Conservation (phyloP, 176 grass and related monocot species). For the Typha latifolia region DNA sequence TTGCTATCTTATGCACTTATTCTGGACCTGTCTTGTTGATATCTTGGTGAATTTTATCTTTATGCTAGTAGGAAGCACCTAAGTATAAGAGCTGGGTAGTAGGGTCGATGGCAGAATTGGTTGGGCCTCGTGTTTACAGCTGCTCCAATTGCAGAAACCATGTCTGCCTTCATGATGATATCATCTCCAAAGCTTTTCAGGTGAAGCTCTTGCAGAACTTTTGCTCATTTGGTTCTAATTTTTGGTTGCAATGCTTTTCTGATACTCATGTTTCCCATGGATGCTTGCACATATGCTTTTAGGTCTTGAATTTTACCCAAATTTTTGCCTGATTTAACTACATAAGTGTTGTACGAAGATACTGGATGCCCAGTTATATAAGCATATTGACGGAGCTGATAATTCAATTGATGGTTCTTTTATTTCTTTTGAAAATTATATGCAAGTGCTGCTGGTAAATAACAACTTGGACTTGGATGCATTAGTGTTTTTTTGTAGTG, state of each 20-base stretch:
- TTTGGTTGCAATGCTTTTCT: neutral
- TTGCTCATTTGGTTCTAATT: neutral
- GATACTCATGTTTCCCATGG: neutral
- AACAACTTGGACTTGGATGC: neutral
- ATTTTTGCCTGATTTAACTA: no score
- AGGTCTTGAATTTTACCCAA: neutral
- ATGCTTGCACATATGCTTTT: neutral
- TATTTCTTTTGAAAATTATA: neutral
- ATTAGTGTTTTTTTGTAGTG: neutral
- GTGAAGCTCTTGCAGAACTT: constrained; percentile 11
- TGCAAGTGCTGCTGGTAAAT: neutral
- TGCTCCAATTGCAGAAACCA: constrained; percentile 73
- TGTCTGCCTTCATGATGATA: constrained; percentile 71
- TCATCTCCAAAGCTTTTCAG: constrained; percentile 78
- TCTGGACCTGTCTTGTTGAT: neutral
- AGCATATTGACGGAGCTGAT: no score
- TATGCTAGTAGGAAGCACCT: neutral
- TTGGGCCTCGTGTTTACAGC: constrained; percentile 63
- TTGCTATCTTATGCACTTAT: neutral
- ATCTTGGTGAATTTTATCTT: neutral
- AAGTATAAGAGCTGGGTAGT: neutral
- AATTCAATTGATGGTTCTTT: no score
- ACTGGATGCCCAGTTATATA: neutral
- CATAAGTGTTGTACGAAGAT: neutral
- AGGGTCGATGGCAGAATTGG: constrained; percentile 39